Evolutionary conservation across 257 asterid species (phyloP), one percentile per base, ranked within the genome.

Genomic region (Salvia splendens): DNA sequence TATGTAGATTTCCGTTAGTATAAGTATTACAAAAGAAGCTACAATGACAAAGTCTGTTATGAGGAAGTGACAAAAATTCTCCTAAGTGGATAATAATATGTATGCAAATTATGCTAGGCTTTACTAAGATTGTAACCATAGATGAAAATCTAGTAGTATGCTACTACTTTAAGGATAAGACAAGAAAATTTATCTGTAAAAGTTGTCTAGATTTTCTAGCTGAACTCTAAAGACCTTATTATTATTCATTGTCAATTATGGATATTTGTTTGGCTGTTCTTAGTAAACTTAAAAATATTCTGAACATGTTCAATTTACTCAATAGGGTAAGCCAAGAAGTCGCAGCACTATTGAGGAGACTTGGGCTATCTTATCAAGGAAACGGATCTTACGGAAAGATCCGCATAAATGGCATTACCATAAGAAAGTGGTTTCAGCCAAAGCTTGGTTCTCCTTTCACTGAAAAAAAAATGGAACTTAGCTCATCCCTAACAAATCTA

Each of bases 341-440:
- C 64, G 89, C 95, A 63, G 87, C 97, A 12, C 75, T 82, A 65
- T 70, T 93, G 82, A 85, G 99, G 87, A 82, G 99, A 75, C 87
- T 90, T 68, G 89, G 91, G 61, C 73, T 93, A 69, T 54, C 85
- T 46, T 90, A 90, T 81, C 77, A 63, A 73, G 99, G 99, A 70
- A 85, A 81, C 52, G 99, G 83, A 80, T 93, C 99, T 3, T 74
- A 65, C 60, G 99, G 96, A 58, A 93, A 85, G 79, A 83, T 93
- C 70, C 87, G 96, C 73, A 76, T 93, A 67, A 81, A 85, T 61
- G 97, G 99, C 52, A 76, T 83, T 41, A 75, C 71, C 71, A 73
- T 86, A 87, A 90, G 77, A 71, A 88, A 43, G 79, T 93, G 99
- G 99, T 77, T 93, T 70, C 92, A 79, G 84, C 99, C 95, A n/a